Base-by-base conservation (phyloP, 1,284 basidiomycete species). In the Apiotrichum veenhuisii region DNA sequence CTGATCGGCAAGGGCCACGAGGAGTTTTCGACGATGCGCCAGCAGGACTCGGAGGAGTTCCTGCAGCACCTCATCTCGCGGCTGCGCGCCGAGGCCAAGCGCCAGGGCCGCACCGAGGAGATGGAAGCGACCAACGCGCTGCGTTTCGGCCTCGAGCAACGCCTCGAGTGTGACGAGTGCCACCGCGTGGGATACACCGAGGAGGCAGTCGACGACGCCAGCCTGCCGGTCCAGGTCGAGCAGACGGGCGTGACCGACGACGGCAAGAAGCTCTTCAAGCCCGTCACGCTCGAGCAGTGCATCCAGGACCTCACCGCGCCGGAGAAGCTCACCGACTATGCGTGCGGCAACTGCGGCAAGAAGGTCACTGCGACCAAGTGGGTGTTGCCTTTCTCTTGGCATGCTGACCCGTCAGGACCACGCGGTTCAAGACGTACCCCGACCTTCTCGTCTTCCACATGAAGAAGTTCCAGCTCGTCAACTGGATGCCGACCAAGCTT, bases 31-130 rank as follows among this genome's bases (percentile, higher is more conserved):
- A 98, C 93, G 20, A 98, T 98, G 94, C 83, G 85, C 44, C 94
- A 98, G 76, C 95, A 98, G 74, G 95, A 99, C 70, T 86, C 94
- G 1, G 93, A 97, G 70, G 95, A 98, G 76, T 98, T 98, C 78
- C 82, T 98, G 58, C 83, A 85, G 53, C 85, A 95, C 75, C 78
- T 98, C 11, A 69, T 98, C 51, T 84, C 83, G 4, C 80, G 84
- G 18, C 77, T 96, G 17, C 81, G 89, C 50, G 77, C 85, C 62
- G 82, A 88, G 66, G 78, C 83, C 46, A 84, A 86, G 69, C 82
- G 82, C 62, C 77, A 77, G 50, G 78, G 67, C 2, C 61, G 75
- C 38, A 52, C 47, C 37, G 68, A 70, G 26, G 52, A 55, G 2
- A 50, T 60, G 59, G 85, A 89, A 59, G 84, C 92, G 2, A 95